Percentiles rank a stretch among this genome's conserved stretches.
Evolutionary conservation across 2,329 filamentous ascomycete species (phyloP).

Genomic region (Claviceps africana): DNA sequence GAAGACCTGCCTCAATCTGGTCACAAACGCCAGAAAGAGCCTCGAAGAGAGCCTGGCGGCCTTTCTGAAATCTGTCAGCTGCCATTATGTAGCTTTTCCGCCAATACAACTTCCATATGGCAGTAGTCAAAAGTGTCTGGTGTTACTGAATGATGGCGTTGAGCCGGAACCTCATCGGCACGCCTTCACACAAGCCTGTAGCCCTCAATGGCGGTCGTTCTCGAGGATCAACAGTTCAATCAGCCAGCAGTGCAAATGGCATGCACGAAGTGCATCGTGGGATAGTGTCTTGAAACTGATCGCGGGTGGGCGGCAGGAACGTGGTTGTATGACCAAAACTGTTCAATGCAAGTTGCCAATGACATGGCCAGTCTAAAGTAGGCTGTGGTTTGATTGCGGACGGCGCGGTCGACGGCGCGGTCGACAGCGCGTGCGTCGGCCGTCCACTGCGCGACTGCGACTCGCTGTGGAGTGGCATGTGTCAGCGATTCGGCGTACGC

Average conservation of each 20-base stretch:
- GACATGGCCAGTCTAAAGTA: not conserved
- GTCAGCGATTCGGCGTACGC: too few species aligned
- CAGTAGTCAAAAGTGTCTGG: not conserved
- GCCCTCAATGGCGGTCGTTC: not conserved
- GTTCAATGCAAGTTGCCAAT: not conserved
- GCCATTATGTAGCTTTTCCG: conserved; percentile 18
- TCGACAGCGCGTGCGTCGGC: not conserved
- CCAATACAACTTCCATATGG: not conserved
- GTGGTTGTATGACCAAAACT: not conserved
- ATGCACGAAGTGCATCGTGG: too few species aligned
- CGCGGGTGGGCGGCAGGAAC: not conserved
- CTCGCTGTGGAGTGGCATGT: not conserved
- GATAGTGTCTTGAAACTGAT: not conserved
- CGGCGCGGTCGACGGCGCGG: too few species aligned
- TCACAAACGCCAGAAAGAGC: conserved; percentile 26
- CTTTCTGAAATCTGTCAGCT: conserved; percentile 22
- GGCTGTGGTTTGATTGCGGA: too few species aligned
- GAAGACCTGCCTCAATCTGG: conserved; percentile 15
- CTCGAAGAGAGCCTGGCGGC: conserved; percentile 25
- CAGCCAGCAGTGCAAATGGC: not conserved
- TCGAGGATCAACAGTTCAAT: not conserved
- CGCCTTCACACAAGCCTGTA: not conserved
- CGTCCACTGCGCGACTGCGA: not conserved
- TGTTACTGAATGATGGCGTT: not conserved
- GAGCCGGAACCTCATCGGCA: not conserved